phyloP scores from a whole-genome alignment of 441 rosid species.

The Pelargonium hybrid region DNA sequence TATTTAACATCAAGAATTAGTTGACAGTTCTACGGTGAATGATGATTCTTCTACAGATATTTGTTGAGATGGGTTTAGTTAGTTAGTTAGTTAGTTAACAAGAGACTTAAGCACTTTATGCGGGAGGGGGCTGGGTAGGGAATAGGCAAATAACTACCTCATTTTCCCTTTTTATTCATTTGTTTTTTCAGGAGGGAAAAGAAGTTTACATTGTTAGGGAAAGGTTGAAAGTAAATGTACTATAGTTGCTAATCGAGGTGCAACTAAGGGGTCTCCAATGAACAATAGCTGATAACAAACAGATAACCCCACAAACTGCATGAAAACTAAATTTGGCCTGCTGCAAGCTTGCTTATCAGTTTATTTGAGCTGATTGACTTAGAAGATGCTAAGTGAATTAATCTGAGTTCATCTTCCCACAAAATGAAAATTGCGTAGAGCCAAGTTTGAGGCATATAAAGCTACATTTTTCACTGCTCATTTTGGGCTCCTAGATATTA shows the following conservation, averaged over 20 bases:
- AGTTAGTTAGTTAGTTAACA: too few species aligned
- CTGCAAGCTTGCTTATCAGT: neutral
- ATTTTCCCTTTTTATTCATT: neutral
- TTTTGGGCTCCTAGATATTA: neutral
- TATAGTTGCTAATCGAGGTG: neutral
- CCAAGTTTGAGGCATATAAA: neutral
- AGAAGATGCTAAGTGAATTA: neutral
- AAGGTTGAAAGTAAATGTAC: neutral
- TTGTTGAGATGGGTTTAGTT: neutral
- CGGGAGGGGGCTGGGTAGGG: neutral
- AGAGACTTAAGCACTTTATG: neutral
- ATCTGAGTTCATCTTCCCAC: neutral
- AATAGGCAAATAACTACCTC: neutral
- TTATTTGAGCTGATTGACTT: neutral
- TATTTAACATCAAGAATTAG: neutral
- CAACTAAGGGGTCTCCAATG: neutral
- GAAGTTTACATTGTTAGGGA: neutral
- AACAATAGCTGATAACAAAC: neutral
- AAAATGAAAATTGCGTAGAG: neutral
- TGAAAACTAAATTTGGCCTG: neutral
- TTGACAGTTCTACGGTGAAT: neutral
- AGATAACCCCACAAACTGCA: neutral
- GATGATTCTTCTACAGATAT: neutral
- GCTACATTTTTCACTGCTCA: neutral
- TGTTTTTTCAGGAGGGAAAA: neutral